Evolutionary conservation across 208 protist species (phyloP).

Genomic region (Angomonas deanei): DNA sequence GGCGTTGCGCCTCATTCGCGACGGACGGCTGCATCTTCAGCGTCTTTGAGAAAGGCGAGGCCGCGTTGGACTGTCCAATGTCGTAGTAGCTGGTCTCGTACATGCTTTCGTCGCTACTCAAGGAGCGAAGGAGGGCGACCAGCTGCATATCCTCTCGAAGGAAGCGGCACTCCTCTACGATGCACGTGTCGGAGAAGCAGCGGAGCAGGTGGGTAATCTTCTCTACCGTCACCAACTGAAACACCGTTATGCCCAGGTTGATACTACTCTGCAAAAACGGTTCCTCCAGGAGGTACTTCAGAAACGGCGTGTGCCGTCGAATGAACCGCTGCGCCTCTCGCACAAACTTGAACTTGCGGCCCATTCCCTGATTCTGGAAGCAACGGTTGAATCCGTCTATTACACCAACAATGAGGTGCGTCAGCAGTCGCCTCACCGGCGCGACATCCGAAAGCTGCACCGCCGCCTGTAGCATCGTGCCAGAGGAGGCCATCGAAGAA

Average conservation of each 20-base stretch:
- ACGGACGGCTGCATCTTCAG: neutral
- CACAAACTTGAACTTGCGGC: neutral
- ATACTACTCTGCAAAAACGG: neutral
- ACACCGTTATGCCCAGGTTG: slow-evolving; percentile 22
- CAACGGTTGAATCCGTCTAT: neutral
- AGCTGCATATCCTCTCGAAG: slow-evolving; percentile 54
- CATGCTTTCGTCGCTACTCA: slow-evolving; percentile 17
- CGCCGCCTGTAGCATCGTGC: neutral
- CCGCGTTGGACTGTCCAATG: neutral
- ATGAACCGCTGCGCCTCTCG: neutral
- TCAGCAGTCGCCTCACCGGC: neutral
- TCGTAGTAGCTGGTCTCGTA: slow-evolving; percentile 14
- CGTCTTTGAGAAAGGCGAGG: neutral
- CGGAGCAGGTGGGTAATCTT: slow-evolving; percentile 57
- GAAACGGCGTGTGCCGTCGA: neutral
- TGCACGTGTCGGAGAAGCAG: slow-evolving; percentile 37
- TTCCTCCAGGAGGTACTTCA: neutral
- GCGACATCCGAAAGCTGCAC: neutral
- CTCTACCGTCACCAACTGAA: slow-evolving; percentile 42
- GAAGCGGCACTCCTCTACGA: slow-evolving; percentile 52
- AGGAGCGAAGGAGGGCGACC: slow-evolving; percentile 35
- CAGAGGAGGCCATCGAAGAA: neutral
- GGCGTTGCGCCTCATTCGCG: slow-evolving; percentile 22
- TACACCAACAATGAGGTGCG: neutral
- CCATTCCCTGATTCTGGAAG: neutral